Evolutionary conservation across 768 basidiomycete species (phyloP), one percentile per base, ranked within the genome.

Genomic region (Rhodotorula diobovata): DNA sequence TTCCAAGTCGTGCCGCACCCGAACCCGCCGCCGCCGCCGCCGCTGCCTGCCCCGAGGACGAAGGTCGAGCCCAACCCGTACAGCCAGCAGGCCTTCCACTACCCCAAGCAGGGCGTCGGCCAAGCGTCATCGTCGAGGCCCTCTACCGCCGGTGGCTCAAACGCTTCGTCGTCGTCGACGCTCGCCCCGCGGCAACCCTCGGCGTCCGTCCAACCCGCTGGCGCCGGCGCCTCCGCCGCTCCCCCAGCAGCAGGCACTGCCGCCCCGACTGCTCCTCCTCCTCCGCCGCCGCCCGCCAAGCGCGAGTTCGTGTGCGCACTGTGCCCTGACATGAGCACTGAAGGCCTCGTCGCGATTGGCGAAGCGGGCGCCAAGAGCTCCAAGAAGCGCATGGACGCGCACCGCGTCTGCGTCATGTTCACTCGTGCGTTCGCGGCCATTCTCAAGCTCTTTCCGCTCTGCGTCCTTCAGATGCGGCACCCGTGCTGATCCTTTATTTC

Each of bases 381-480:
- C 39, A 60, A 61, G 72, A 63, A 57, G 61, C 45, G 39, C 16
- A 35, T 23, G 32, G 55, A n/a, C 21, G 76, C 76, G 20, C 77
- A 75, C 37, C 21, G 70, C 28, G 43, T 75, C 12, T 75, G 74
- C 39, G 74, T 70, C 58, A 66, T 63, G 61, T 68, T 70, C 34
- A 76, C 74, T 20, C 74, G 74, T 76, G 41, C 75, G 79, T n/a
- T 50, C 71, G 15, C 71, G 12, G 85, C 77, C n/a, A n/a, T n/a
- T n/a, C n/a, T n/a, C n/a, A n/a, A n/a, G 88, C 88, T 25, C 91
- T 87, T 71, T 89, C 87, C 75, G 11, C n/a, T 87, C 16, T 81
- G 80, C 21, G 15, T 21, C 55, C 18, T 34, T 34, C 16, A 7
- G 14, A 6, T 54, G 12, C 8, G 30, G 30, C n/a, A 34, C n/a